Base-by-base conservation (phyloP, 768 basidiomycete genomes). In the Antrodiella citrinella region DNA sequence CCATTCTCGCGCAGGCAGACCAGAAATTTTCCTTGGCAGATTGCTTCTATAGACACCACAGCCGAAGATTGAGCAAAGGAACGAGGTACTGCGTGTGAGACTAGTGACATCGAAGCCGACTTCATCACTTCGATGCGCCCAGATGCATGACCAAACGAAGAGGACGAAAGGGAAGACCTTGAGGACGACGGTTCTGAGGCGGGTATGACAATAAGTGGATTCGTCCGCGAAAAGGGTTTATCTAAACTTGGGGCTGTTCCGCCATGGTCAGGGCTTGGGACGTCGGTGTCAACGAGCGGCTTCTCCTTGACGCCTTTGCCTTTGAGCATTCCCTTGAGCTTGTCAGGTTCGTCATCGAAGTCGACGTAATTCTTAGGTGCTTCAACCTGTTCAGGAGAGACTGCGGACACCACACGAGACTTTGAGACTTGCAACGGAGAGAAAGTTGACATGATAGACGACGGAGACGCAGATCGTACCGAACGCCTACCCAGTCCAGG, bases 311-410 rank as follows among this genome's bases (percentile, higher is more conserved):
- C 69, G 26, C 67, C 66, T 50, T 63, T 74, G 9, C 77, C 79
- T 57, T 81, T 83, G 25, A 91, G 64, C 60, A 91, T 71, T 26
- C 81, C 83, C 60, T 85, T 88, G 53, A 91, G 70, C 56, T 80
- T 82, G 49, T 82, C 83, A 1, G 82, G 73, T 59, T 91, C 89
- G 41, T 89, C 85, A 2, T 91, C 89, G 50, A 81, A 88, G 60
- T 91, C 90, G 1, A 90, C 82, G 58, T 77, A 82, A 56, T 81
- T 87, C 66, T 78, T 87, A 0, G 86, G 80, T 0, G 88, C 89
- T 62, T 90, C 84, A 0, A 78, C 86, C 52, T 77, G 76, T 52
- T 87, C 84, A 7, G 70, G 69, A 5, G 80, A 86, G 3, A 91
- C 67, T 10, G 80, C 82, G n/a, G 87, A 84, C 1, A 87, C 84